Percentiles rank a stretch among this genome's conserved stretches.
Conservation (phyloP, 352 stramenopile species). For the Phytophthora foliorum region DNA sequence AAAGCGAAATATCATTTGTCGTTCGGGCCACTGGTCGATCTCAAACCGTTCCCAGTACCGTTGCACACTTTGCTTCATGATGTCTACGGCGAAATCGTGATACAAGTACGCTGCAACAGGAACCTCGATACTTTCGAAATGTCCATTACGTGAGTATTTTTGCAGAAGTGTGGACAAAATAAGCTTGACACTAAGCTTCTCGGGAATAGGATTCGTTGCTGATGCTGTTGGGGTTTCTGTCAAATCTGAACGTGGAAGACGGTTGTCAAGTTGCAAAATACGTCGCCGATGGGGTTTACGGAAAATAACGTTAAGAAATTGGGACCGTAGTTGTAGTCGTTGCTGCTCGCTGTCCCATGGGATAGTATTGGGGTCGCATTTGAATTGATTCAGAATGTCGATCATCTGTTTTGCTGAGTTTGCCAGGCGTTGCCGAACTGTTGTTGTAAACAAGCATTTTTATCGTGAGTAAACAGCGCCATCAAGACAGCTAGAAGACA, state of each 20-base stretch:
- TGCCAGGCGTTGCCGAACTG: slow-evolving; percentile 76
- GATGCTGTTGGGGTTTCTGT: neutral
- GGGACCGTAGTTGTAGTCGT: slow-evolving; percentile 52
- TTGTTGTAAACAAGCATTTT: neutral
- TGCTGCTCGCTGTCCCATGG: slow-evolving; percentile 67
- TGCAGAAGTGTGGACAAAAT: slow-evolving; percentile 73
- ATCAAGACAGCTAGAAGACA: neutral
- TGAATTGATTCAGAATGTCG: slow-evolving; percentile 67
- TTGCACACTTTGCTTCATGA: slow-evolving; percentile 56
- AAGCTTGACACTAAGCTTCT: slow-evolving; percentile 56
- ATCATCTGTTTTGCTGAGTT: slow-evolving; percentile 82
- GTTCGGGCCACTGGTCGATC: slow-evolving; percentile 64
- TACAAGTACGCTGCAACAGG: slow-evolving; percentile 57
- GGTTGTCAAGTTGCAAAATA: slow-evolving; percentile 31
- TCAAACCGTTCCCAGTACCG: slow-evolving; percentile 50
- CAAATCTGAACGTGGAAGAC: slow-evolving; percentile 15
- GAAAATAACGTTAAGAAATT: slow-evolving; percentile 77
- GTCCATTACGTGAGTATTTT: slow-evolving; percentile 83
- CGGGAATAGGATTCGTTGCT: slow-evolving; percentile 25
- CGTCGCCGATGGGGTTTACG: slow-evolving; percentile 53
- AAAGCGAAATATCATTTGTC: slow-evolving; percentile 69
- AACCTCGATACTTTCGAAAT: slow-evolving; percentile 75
- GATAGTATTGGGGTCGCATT: slow-evolving; percentile 53
- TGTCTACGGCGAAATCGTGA: slow-evolving; percentile 62
- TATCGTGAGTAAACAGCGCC: slow-evolving; percentile 2